Base-by-base conservation (phyloP, 2,329 filamentous ascomycete genomes). In the Alternaria postmessia region DNA sequence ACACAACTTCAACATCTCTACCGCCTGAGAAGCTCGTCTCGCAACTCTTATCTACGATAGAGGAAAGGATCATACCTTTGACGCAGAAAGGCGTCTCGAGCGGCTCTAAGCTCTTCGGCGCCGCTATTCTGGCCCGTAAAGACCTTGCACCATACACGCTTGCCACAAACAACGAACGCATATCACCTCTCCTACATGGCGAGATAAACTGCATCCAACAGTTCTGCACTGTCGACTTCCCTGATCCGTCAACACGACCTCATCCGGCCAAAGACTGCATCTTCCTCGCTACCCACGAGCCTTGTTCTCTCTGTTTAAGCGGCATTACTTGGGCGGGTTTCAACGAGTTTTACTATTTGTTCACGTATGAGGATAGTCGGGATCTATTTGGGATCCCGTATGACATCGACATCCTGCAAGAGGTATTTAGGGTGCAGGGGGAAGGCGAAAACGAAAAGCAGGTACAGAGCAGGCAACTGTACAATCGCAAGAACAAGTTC, bases 161-260 rank as follows among this genome's bases (percentile, higher is more conserved):
- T 6, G 80, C 85, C 9, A 87, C 84, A 46, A 88, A 88, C 78
- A 83, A 87, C 72, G 85, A 87, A 71, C 79, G 80, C 11, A 72
- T 71, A 1, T 87, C 85, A 5, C 86, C 86, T 2, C 79, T 87
- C 4, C 79, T 87, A 8, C 86, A 87, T 71, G 86, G 85, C 61
- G 86, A 88, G 65, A 86, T 87, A 73, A 85, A 87, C 73, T 87
- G 85, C 78, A 87, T 88, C 73, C 85, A 87, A 66, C 75, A 82
- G 32, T 87, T 87, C 77, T 87, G 86, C 75, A 79, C 79, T 1
- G 38, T 59, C 41, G 61, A 67, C 41, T 68, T 57, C 22, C 63
- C 67, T 0, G 70, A 60, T 71, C 79, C 12, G 63, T 74, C 47
- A 67, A 81, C 3, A 59, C 71, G 36, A 66, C 79, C 83, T 1